A percentile compares a stretch with the other conserved stretches of the same genome.
Conservation (phyloP, 2,329 filamentous ascomycete genomes). For the Dothideomycetidae sp. region DNA sequence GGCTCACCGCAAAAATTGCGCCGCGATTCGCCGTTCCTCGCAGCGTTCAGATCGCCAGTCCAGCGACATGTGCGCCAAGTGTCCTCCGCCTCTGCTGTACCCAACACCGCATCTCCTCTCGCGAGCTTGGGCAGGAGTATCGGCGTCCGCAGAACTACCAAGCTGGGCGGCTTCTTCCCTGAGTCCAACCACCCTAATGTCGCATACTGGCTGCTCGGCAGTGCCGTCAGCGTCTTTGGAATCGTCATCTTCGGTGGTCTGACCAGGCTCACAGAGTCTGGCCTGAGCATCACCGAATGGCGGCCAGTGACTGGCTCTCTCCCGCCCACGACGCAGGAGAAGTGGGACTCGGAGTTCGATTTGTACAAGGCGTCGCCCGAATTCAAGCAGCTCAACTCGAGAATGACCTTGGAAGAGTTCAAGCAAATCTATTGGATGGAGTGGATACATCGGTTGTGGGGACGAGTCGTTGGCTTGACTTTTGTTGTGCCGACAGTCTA, state of each 20-base stretch:
- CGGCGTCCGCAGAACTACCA: conserved; percentile 9
- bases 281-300: conserved; percentile 98
- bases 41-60: conserved; percentile 20
- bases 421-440: conserved; percentile 99
- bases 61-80: conserved; percentile 14
- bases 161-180: conserved; percentile 31
- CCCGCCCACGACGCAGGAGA: conserved; percentile 60
- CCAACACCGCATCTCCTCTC: conserved; percentile 18
- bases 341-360: conserved; percentile 86
- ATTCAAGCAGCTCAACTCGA: conserved; percentile 78
- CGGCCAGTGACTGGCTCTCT: conserved; percentile 84
- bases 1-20: conserved; percentile 16
- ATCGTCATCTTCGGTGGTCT: conserved; percentile 92
- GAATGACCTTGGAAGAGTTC: conserved; percentile 87
- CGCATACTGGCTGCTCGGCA: conserved; percentile 84
- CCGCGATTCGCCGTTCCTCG: conserved; percentile 22
- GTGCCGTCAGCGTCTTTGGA: conserved; percentile 85
- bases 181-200: conserved; percentile 60
- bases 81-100: conserved; percentile 12
- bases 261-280: conserved; percentile 88
- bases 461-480: conserved; percentile 74
- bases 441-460: conserved; percentile 93
- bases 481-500: conserved; percentile 82
- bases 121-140: conserved; percentile 21
- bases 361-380: conserved; percentile 90